A percentile compares a stretch with the other conserved stretches of the same genome.
phyloP scores from a whole-genome alignment of 306 rosid genomes.

The Cucurbita pepo region DNA sequence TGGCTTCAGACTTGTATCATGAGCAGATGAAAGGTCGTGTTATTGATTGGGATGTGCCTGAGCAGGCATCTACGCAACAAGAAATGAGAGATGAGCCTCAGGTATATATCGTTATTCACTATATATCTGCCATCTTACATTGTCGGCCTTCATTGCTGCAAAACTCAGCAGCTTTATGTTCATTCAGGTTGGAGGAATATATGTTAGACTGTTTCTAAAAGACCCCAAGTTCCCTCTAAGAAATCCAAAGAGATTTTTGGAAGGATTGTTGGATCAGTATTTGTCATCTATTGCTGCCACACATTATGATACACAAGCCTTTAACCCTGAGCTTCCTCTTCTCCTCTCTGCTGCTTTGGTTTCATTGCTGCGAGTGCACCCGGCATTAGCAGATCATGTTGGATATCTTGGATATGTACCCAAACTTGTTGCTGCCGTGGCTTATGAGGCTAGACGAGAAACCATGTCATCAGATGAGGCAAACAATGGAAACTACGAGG shows the following conservation, averaged over 20 bases:
- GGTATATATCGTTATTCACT: constrained; percentile 25
- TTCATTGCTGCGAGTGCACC: constrained; percentile 90
- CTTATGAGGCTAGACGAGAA: constrained; percentile 87
- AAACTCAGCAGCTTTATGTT: constrained; percentile 17
- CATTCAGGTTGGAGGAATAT: constrained; percentile 94
- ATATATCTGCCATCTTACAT: constrained; percentile 6
- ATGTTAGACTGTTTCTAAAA: constrained; percentile 81
- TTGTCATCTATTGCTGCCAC: constrained; percentile 86
- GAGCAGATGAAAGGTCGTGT: constrained; percentile 97
- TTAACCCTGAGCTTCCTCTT: constrained; percentile 90
- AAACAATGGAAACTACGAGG: constrained; percentile 31
- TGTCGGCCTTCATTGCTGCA: not conserved
- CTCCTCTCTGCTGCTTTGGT: constrained; percentile 96
- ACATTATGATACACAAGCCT: constrained; percentile 62
- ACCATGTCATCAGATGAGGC: constrained; percentile 78
- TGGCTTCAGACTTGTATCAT: constrained; percentile 73
- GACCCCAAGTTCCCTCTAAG: constrained; percentile 97
- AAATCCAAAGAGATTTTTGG: constrained; percentile 98
- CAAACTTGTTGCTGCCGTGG: constrained; percentile 94
- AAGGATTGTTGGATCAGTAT: constrained; percentile 93
- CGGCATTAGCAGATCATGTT: constrained; percentile 95
- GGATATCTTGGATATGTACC: constrained; percentile 99
- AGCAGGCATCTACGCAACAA: constrained; percentile 94
- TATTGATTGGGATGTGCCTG: constrained; percentile 95
- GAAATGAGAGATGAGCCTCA: constrained; percentile 99